Evolutionary conservation across 768 basidiomycete species (phyloP).

Genomic region (Tricholoma hemisulphureum): DNA sequence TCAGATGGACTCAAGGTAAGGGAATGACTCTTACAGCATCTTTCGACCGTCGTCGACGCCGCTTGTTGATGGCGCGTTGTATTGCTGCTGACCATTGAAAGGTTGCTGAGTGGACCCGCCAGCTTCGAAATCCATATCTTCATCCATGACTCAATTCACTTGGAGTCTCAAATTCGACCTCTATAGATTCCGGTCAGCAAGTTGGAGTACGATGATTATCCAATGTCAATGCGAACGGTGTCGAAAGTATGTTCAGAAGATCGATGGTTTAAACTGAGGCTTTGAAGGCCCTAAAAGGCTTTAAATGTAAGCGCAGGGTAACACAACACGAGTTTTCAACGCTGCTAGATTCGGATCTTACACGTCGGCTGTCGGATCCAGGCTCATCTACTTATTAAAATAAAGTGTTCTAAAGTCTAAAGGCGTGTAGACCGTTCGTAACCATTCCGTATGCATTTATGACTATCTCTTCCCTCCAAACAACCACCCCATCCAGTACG

Average conservation of each 20-base stretch:
- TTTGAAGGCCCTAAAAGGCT: slow-evolving; percentile 10
- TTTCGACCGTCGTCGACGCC: slow-evolving; percentile 48
- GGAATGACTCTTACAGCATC: slow-evolving; percentile 61
- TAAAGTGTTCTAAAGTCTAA: slow-evolving; percentile 12
- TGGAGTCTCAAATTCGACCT: slow-evolving; percentile 8
- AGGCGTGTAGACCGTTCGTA: no score
- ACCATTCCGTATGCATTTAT: slow-evolving; percentile 2
- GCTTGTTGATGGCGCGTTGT: slow-evolving; percentile 24
- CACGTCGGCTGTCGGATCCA: slow-evolving; percentile 39
- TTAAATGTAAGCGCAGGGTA: slow-evolving; percentile 20
- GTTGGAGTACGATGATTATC: background rate
- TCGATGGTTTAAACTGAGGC: slow-evolving; percentile 25
- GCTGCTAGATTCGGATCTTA: slow-evolving; percentile 46
- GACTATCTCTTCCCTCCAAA: slow-evolving; percentile 53
- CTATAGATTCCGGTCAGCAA: slow-evolving; percentile 9
- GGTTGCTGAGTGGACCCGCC: slow-evolving; percentile 33
- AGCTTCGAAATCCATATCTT: slow-evolving; percentile 71
- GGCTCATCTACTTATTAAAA: slow-evolving; percentile 4
- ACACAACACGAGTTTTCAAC: slow-evolving; percentile 29
- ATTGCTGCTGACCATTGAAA: slow-evolving; percentile 35
- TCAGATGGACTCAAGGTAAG: slow-evolving; percentile 7
- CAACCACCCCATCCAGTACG: slow-evolving; percentile 68
- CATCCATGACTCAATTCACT: slow-evolving; percentile 55
- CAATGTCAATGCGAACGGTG: slow-evolving; percentile 1
- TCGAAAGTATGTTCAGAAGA: slow-evolving; percentile 15